Percentiles rank a stretch among this genome's conserved stretches.
These are phyloP conservation scores for Globisporangium spiculum DNA, from an alignment of 352 stramenopile species.

Conservation along the genomic window DNA sequence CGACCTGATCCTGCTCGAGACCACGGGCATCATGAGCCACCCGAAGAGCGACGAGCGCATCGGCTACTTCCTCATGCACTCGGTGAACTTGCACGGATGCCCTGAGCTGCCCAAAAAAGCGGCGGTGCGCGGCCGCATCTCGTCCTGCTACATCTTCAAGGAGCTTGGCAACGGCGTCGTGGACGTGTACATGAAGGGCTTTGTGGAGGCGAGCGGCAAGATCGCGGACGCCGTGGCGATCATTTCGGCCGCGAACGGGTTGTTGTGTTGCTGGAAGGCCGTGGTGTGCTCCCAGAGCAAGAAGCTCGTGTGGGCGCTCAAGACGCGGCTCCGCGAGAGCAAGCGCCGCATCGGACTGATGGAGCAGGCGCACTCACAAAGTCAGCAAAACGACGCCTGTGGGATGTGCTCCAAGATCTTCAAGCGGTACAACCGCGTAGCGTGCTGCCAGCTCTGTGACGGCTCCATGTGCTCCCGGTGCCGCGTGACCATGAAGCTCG, in stretches of 20 bases:
- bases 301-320: conserved; percentile 19
- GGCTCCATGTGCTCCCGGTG: conserved; percentile 35
- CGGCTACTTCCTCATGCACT: conserved; percentile 64
- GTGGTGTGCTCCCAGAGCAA: conserved; percentile 21
- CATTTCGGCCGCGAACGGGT: conserved; percentile 15
- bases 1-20: conserved; percentile 59
- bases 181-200: conserved; percentile 25
- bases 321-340: neutral
- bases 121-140: conserved; percentile 38
- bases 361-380: neutral
- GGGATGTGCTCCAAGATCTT: conserved; percentile 28
- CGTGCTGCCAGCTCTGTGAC: conserved; percentile 30
- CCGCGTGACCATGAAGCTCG: conserved; percentile 42
- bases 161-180: conserved; percentile 13
- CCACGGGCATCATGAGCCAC: conserved; percentile 30
- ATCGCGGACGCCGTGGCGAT: conserved; percentile 11
- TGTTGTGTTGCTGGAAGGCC: conserved; percentile 20
- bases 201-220: conserved; percentile 15
- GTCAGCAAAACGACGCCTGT: neutral
- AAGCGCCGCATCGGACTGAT: neutral
- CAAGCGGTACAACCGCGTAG: conserved; percentile 20
- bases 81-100: conserved; percentile 42
- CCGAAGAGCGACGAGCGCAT: conserved; percentile 14
- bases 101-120: conserved; percentile 22
- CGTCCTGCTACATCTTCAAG: conserved; percentile 22